Conservation (phyloP, 768 basidiomycete genomes). For the Asterophora lycoperdoides region DNA sequence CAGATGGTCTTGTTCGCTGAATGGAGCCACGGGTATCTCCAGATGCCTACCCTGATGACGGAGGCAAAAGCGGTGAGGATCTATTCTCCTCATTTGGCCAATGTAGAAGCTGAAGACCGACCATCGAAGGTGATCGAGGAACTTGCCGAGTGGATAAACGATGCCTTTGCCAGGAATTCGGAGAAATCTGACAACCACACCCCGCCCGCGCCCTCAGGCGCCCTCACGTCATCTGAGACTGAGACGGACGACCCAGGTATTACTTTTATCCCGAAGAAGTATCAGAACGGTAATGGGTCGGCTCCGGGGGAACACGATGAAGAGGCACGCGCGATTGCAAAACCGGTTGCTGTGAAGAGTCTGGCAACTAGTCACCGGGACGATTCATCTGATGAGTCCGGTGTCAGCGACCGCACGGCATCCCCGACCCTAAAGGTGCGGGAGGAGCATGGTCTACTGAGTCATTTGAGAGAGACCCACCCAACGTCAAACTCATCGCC, state of each 20-base stretch:
- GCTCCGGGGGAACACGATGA: not conserved
- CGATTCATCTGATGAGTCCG: conserved; percentile 7
- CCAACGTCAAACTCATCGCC: conserved; percentile 11
- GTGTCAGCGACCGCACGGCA: conserved; percentile 10
- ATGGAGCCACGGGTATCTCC: conserved; percentile 96
- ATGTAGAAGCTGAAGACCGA: conserved; percentile 1
- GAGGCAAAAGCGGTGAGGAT: conserved; percentile 64
- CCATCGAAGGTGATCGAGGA: conserved; percentile 58
- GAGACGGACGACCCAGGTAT: conserved; percentile 70
- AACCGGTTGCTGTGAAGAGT: not conserved
- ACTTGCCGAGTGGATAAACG: conserved; percentile 88
- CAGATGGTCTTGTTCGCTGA: conserved; percentile 90
- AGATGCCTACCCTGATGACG: conserved; percentile 85
- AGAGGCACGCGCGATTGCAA: not conserved
- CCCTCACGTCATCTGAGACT: conserved; percentile 40
- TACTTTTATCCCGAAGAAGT: conserved; percentile 48
- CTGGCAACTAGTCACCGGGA: conserved; percentile 1
- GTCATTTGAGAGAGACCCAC: conserved; percentile 4
- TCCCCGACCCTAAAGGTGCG: conserved; percentile 1
- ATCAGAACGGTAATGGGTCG: conserved; percentile 16
- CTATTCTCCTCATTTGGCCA: not conserved
- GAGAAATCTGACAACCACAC: conserved; percentile 8
- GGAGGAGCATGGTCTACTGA: not conserved
- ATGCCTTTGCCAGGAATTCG: conserved; percentile 42
- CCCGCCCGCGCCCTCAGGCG: not conserved